These are phyloP conservation scores for Botrytis elliptica DNA, from an alignment of 2,329 filamentous ascomycete genomes.

Conservation along the genomic window DNA sequence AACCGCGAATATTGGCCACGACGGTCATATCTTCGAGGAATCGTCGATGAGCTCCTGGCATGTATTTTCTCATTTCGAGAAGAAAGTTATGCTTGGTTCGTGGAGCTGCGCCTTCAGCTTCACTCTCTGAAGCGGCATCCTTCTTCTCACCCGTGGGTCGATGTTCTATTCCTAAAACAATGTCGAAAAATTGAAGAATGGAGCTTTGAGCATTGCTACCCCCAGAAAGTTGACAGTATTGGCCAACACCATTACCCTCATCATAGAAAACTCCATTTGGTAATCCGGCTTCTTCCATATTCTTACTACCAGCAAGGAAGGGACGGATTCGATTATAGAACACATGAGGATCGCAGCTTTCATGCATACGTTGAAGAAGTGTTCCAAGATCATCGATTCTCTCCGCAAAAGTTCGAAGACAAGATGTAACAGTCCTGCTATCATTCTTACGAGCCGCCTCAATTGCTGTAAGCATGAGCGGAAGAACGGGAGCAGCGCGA, in stretches of 20 bases:
- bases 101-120: constrained; percentile 46
- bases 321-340: constrained; percentile 97
- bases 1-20: constrained; percentile 85
- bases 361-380: constrained; percentile 86
- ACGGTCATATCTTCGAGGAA: constrained; percentile 79
- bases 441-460: constrained; percentile 72
- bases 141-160: constrained; percentile 77
- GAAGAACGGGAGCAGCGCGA: constrained; percentile 80
- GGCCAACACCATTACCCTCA: constrained; percentile 62
- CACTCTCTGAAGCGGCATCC: constrained; percentile 47
- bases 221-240: constrained; percentile 82
- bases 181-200: constrained; percentile 95
- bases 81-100: constrained; percentile 82
- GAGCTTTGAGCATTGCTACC: constrained; percentile 98
- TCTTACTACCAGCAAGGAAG: constrained; percentile 93
- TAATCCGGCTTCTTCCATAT: constrained; percentile 92
- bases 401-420: constrained; percentile 81
- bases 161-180: constrained; percentile 85
- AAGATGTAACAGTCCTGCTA: constrained; percentile 67
- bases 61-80: constrained; percentile 93
- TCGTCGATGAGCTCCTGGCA: constrained; percentile 88
- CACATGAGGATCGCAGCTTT: constrained; percentile 88
- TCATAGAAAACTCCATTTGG: constrained; percentile 88
- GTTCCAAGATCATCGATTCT: constrained; percentile 78
- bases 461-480: constrained; percentile 86